These are phyloP conservation scores for Ocimum tenuiflorum DNA, from an alignment of 257 asterid species.

Conservation along the genomic window DNA sequence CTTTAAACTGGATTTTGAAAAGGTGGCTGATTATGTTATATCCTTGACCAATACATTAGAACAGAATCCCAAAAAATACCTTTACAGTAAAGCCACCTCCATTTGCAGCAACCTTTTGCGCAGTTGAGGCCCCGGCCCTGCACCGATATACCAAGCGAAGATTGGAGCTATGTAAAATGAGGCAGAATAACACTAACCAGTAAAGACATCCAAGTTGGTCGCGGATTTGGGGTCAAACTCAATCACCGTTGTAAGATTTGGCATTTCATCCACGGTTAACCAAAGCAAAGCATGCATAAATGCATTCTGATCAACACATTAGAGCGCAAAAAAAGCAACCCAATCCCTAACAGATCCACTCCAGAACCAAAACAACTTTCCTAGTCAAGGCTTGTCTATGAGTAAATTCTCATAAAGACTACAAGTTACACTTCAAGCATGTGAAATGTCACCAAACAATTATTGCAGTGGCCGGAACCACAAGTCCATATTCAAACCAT, in stretches of 20 bases:
- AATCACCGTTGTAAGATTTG: constrained; percentile 16
- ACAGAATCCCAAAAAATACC: constrained; percentile 29
- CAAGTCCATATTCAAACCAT: background rate
- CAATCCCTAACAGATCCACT: background rate
- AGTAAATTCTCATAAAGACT: background rate
- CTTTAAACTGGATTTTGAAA: background rate
- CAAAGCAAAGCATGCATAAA: constrained; percentile 6
- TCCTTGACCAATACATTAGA: background rate
- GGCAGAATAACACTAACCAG: constrained; percentile 16
- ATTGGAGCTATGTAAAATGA: constrained; percentile 22
- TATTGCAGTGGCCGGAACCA: constrained; percentile 1
- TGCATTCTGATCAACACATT: constrained; percentile 11
- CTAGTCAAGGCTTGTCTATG: constrained; percentile 4
- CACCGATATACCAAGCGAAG: constrained; percentile 28
- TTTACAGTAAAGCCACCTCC: constrained; percentile 44
- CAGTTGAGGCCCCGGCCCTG: constrained; percentile 43
- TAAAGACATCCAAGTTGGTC: constrained; percentile 7
- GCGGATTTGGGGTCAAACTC: constrained; percentile 16
- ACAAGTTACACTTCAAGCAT: constrained; percentile 18
- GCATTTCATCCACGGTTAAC: constrained; percentile 17
- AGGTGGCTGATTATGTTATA: background rate
- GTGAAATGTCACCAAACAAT: constrained; percentile 3
- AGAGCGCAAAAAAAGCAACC: background rate
- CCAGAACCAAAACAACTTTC: constrained; percentile 3
- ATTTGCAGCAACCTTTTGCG: constrained; percentile 40